Conservation (phyloP, 2,329 filamentous ascomycete species). For the Fusarium nygamai region DNA sequence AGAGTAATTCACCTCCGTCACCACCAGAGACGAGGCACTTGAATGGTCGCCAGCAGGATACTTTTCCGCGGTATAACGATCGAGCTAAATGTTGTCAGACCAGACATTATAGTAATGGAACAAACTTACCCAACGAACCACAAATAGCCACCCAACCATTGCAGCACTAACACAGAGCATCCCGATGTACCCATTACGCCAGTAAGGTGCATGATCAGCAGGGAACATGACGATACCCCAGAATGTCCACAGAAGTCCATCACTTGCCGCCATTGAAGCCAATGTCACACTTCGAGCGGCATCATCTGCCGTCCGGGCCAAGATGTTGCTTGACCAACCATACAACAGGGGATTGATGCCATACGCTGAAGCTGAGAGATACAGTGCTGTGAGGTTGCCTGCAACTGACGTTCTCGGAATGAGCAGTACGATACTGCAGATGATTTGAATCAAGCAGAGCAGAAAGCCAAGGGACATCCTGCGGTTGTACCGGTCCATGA, state of each 20-base stretch:
- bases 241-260: conserved; percentile 54
- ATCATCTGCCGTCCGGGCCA: conserved; percentile 47
- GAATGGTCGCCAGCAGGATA: background rate
- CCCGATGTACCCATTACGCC: conserved; percentile 43
- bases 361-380: conserved; percentile 39
- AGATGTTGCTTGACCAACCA: conserved; percentile 42
- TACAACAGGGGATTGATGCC: conserved; percentile 40
- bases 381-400: conserved; percentile 30
- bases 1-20: background rate
- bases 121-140: conserved; percentile 25
- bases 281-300: conserved; percentile 52
- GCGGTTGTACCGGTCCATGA: conserved; percentile 33
- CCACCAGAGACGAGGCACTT: background rate
- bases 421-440: conserved; percentile 29
- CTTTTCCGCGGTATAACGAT: conserved; percentile 11
- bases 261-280: conserved; percentile 53
- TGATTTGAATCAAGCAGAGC: conserved; percentile 29
- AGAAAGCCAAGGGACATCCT: conserved; percentile 8
- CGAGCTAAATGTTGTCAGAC: background rate
- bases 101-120: rapidly evolving
- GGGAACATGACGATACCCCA: conserved; percentile 57
- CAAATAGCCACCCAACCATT: conserved; percentile 23
- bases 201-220: conserved; percentile 55
- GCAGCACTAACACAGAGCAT: conserved; percentile 35
- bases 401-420: conserved; percentile 31